Percentiles rank a stretch among this genome's conserved stretches.
Conservation (phyloP, 257 asterid species). For the Schizonepeta tenuifolia region DNA sequence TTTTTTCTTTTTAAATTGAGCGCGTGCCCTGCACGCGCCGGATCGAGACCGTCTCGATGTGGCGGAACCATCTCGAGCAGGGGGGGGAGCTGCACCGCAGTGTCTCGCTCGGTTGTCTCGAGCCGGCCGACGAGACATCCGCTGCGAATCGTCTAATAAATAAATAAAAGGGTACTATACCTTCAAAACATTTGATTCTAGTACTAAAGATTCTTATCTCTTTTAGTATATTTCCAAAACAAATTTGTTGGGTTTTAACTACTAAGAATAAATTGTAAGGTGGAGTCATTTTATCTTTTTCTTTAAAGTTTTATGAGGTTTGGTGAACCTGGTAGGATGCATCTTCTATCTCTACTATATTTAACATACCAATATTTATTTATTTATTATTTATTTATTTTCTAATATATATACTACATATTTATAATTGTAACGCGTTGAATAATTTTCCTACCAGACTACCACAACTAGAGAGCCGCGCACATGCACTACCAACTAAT, state of each 20-base stretch:
- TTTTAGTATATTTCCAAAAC: not conserved
- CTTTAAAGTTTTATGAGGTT: conserved; percentile 17
- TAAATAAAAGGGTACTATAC: not conserved
- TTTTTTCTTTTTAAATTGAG: too few relatives aligned
- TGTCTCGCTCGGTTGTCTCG: too few relatives aligned
- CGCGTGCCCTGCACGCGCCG: too few relatives aligned
- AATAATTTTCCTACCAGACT: conserved; percentile 37
- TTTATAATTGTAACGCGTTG: conserved; percentile 35
- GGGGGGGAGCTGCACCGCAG: too few relatives aligned
- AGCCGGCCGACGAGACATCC: too few relatives aligned
- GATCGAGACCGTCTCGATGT: too few relatives aligned
- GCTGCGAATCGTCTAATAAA: too few relatives aligned
- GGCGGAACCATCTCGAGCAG: too few relatives aligned
- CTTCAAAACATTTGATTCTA: conserved; percentile 1
- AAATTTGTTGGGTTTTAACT: conserved; percentile 22
- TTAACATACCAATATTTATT: conserved; percentile 1
- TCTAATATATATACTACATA: conserved; percentile 6
- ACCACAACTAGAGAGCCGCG: conserved; percentile 23
- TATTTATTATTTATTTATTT: not conserved
- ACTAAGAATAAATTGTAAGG: conserved; percentile 11
- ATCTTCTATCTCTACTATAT: conserved; percentile 27
- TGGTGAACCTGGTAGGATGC: conserved; percentile 30
- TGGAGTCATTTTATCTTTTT: conserved; percentile 3
- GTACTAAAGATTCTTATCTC: not conserved
- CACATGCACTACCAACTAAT: conserved; percentile 50